phyloP scores from a whole-genome alignment of 495 filamentous ascomycete genomes.

The Trichodelitschia bisporula region DNA sequence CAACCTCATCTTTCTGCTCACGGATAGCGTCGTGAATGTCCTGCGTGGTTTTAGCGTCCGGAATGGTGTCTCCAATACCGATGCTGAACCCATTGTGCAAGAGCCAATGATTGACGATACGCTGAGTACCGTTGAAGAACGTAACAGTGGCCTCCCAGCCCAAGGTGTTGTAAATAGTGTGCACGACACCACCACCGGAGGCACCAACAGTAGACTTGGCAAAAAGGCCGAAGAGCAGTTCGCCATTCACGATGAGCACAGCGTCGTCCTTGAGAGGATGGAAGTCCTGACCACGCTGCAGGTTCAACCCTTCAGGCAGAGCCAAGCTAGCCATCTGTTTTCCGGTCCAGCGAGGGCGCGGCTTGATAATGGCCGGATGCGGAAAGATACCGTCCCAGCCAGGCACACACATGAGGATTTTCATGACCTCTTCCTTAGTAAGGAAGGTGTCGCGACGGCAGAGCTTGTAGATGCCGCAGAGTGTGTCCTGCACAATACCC shows the following conservation, averaged over 20 bases:
- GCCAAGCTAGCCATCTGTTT: conserved; percentile 93
- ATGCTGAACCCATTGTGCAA: conserved; percentile 97
- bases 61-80: conserved; percentile 95
- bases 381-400: conserved; percentile 93
- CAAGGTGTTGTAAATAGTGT: conserved; percentile 90
- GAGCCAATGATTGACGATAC: conserved; percentile 89
- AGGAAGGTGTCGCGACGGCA: conserved; percentile 82
- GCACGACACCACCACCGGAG: conserved; percentile 63
- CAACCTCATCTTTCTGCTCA: conserved; percentile 56
- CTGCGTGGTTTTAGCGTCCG: conserved; percentile 57
- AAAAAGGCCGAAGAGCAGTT: conserved; percentile 72
- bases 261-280: conserved; percentile 46
- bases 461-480: conserved; percentile 92
- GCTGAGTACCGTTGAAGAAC: conserved; percentile 89
- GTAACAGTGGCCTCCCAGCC: conserved; percentile 59
- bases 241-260: conserved; percentile 58
- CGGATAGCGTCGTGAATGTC: conserved; percentile 59
- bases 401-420: conserved; percentile 86
- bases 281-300: conserved; percentile 34
- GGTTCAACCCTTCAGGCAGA: conserved; percentile 66
- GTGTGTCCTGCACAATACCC: conserved; percentile 97
- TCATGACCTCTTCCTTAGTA: conserved; percentile 76
- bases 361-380: conserved; percentile 71
- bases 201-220: conserved; percentile 90
- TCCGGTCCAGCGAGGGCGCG: conserved; percentile 86